phyloP scores from a whole-genome alignment of 345 rosid genomes.

The Ceriops tagal region DNA sequence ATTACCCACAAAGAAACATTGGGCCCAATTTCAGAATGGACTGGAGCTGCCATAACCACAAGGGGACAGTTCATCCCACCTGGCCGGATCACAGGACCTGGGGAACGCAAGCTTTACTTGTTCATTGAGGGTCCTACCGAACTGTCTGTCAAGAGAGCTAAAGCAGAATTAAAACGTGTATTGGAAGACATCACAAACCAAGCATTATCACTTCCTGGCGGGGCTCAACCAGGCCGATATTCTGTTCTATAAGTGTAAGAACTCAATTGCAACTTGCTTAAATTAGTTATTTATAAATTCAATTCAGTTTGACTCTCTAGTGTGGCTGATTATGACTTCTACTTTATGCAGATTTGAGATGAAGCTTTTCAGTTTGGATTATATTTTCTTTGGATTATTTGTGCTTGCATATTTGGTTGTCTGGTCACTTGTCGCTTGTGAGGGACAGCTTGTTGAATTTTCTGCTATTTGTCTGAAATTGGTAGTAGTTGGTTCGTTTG shows the following conservation, averaged over 20 bases:
- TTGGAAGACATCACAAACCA: conserved; percentile 87
- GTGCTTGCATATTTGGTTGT: background rate
- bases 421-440: background rate
- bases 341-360: background rate
- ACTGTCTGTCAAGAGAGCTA: conserved; percentile 85
- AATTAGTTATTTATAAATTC: background rate
- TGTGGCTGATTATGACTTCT: background rate
- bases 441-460: background rate
- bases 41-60: conserved; percentile 93
- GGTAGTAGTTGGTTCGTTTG: background rate
- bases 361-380: background rate
- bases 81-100: conserved; percentile 61
- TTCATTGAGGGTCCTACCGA: conserved; percentile 91
- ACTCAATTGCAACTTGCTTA: background rate
- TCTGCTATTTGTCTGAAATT: background rate
- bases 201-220: conserved; percentile 82
- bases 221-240: conserved; percentile 86
- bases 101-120: conserved; percentile 89
- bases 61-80: conserved; percentile 80
- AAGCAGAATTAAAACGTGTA: conserved; percentile 80
- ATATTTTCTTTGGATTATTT: background rate
- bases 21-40: conserved; percentile 97
- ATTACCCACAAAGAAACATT: conserved; percentile 96
- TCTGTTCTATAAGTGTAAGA: conserved; percentile 60
- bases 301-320: background rate